phyloP scores from a whole-genome alignment of 306 rosid genomes.

The Inga laurina region DNA sequence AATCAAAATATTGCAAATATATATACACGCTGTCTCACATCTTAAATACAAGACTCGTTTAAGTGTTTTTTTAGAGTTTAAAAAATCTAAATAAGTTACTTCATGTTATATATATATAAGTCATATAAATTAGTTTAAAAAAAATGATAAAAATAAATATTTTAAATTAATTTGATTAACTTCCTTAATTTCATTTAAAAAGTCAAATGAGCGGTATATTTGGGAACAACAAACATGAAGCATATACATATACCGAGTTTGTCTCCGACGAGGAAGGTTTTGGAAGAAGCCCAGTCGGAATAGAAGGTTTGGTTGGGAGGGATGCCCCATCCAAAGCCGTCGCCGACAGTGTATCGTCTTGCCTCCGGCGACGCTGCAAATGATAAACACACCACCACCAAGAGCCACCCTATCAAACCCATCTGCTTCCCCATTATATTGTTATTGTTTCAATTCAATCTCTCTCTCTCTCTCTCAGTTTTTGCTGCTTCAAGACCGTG shows the following conservation, averaged over 20 bases:
- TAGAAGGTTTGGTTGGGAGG: conserved; percentile 15
- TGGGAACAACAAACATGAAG: too few species aligned
- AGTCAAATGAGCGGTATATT: too few species aligned
- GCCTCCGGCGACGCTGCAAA: background rate
- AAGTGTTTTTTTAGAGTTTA: too few species aligned
- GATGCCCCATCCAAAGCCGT: background rate
- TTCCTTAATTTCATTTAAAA: too few species aligned
- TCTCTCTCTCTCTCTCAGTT: background rate
- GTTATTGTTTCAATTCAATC: background rate
- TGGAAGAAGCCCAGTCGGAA: background rate
- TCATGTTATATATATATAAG: too few species aligned
- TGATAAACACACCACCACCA: background rate
- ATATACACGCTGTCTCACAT: too few species aligned
- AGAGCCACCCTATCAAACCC: background rate
- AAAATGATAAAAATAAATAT: too few species aligned
- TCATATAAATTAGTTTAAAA: too few species aligned
- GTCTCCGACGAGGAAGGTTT: background rate
- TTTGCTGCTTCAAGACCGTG: background rate
- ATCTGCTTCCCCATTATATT: background rate
- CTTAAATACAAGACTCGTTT: too few species aligned
- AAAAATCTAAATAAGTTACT: too few species aligned
- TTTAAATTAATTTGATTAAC: too few species aligned
- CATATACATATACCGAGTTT: background rate
- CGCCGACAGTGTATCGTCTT: background rate
- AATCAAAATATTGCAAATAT: too few species aligned